phyloP scores from a whole-genome alignment of 2,329 filamentous ascomycete genomes.

The Alternaria longipes region DNA sequence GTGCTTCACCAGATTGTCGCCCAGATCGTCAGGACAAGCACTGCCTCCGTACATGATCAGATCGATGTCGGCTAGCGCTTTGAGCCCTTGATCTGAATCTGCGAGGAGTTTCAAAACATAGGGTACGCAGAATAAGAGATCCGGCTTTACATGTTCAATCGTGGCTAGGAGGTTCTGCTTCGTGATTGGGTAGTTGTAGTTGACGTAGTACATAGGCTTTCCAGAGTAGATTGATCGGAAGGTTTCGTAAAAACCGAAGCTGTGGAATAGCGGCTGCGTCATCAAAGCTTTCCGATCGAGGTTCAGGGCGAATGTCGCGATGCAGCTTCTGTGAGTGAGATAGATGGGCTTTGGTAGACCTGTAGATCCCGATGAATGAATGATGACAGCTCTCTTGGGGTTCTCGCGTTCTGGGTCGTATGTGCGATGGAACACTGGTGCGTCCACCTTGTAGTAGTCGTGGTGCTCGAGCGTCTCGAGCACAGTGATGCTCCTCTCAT shows the following conservation, averaged over 20 bases:
- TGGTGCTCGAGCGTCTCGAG: conserved; percentile 36
- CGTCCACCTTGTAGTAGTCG: conserved; percentile 30
- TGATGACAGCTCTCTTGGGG: conserved; percentile 51
- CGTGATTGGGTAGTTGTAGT: conserved; percentile 33
- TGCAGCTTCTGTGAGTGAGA: conserved; percentile 60
- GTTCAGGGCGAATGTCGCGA: conserved; percentile 30
- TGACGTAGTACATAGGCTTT: conserved; percentile 33
- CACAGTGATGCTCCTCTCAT: conserved; percentile 27
- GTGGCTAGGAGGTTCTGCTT: conserved; percentile 28
- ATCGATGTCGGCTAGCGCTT: conserved; percentile 57
- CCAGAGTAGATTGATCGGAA: conserved; percentile 37
- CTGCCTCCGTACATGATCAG: conserved; percentile 67
- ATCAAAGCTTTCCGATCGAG: conserved; percentile 33
- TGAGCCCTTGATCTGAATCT: conserved; percentile 65
- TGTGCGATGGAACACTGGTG: conserved; percentile 23
- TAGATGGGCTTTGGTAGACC: conserved; percentile 71
- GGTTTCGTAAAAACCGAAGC: conserved; percentile 34
- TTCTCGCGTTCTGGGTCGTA: conserved; percentile 37
- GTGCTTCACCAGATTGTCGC: conserved; percentile 61
- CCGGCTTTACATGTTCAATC: conserved; percentile 46
- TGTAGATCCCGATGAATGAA: conserved; percentile 66
- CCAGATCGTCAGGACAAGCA: conserved; percentile 67
- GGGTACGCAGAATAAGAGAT: conserved; percentile 69
- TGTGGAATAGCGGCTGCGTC: conserved; percentile 39
- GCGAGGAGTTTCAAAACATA: conserved; percentile 71